Percentiles rank a stretch among this genome's conserved stretches.
Evolutionary conservation across 352 stramenopile species (phyloP).

Genomic region (Phytophthora tentaculata): DNA sequence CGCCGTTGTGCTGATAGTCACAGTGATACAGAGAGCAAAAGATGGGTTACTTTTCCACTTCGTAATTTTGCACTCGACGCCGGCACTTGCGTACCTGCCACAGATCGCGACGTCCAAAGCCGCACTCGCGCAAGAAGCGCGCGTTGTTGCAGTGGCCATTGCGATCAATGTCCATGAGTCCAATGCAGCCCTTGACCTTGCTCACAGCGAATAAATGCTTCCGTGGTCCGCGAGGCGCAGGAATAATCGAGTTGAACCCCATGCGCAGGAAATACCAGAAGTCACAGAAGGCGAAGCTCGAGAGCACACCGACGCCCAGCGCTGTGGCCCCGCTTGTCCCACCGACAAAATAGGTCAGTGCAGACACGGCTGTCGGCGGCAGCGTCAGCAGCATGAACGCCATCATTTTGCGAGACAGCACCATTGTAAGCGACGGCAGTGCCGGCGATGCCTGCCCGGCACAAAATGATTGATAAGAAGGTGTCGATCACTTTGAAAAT

Average conservation of each 20-base stretch:
- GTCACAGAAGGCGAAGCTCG: slow-evolving; percentile 74
- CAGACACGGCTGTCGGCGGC: slow-evolving; percentile 45
- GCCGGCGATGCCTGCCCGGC: background rate
- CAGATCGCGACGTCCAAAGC: slow-evolving; percentile 76
- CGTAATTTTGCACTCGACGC: background rate
- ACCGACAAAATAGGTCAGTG: slow-evolving; percentile 35
- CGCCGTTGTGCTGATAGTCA: slow-evolving; percentile 60
- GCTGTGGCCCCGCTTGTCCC: slow-evolving; percentile 30
- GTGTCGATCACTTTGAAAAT: background rate
- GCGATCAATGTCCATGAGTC: slow-evolving; percentile 78
- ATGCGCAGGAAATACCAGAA: slow-evolving; percentile 84
- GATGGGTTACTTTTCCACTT: background rate
- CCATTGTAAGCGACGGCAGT: slow-evolving; percentile 13
- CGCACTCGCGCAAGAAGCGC: slow-evolving; percentile 84
- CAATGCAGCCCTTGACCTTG: slow-evolving; percentile 51
- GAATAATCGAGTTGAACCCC: slow-evolving; percentile 36
- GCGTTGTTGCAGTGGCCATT: slow-evolving; percentile 90
- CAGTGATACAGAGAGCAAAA: slow-evolving; percentile 7
- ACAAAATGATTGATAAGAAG: slow-evolving; percentile 3
- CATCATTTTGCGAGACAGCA: slow-evolving; percentile 47
- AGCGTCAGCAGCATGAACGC: slow-evolving; percentile 58
- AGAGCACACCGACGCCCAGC: slow-evolving; percentile 46
- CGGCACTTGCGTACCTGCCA: slow-evolving; percentile 69
- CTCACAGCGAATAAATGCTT: slow-evolving; percentile 62
- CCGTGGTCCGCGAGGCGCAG: slow-evolving; percentile 28